These are phyloP conservation scores for Ilyonectria destructans DNA, from an alignment of 2,329 filamentous ascomycete species.

Conservation along the genomic window DNA sequence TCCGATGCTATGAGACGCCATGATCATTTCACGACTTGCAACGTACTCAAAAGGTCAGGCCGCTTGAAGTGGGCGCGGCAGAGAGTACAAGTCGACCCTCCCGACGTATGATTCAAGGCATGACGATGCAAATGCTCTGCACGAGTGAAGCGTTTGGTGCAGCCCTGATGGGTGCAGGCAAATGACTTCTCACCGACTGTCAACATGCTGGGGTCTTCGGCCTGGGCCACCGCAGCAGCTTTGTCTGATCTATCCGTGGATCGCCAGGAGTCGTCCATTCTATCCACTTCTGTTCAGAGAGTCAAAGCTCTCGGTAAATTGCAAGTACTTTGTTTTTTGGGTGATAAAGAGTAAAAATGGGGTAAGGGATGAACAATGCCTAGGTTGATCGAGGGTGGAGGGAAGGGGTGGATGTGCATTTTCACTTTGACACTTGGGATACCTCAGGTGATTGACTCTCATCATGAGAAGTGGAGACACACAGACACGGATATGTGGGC, in stretches of 20 bases:
- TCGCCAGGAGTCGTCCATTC: conserved; percentile 15
- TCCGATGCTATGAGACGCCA: not conserved
- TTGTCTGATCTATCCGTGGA: conserved; percentile 16
- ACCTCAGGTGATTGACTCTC: conserved; percentile 1
- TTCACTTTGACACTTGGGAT: not conserved
- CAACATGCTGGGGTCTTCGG: conserved; percentile 21
- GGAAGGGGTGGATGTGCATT: conserved; percentile 7
- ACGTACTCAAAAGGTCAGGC: conserved; percentile 64
- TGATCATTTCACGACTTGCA: not conserved
- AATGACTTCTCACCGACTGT: conserved; percentile 41
- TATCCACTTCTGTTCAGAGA: conserved; percentile 29
- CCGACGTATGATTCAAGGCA: conserved; percentile 69
- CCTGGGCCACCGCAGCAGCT: conserved; percentile 20
- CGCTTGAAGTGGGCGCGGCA: conserved; percentile 75
- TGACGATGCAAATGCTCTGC: conserved; percentile 73
- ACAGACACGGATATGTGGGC: not conserved
- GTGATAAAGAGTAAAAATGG: conserved; percentile 25
- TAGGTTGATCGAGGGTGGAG: not conserved
- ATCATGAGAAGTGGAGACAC: not conserved
- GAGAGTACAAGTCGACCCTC: conserved; percentile 70
- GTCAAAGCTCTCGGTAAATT: conserved; percentile 16
- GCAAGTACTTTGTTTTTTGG: not conserved
- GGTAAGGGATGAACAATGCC: conserved; percentile 1
- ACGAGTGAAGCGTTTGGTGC: conserved; percentile 69
- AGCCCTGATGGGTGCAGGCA: conserved; percentile 62